Evolutionary conservation across 192 early-diverging fungal species (phyloP), one percentile per base, ranked within the genome.

Genomic region (Phycomyces blakesleeanus): DNA sequence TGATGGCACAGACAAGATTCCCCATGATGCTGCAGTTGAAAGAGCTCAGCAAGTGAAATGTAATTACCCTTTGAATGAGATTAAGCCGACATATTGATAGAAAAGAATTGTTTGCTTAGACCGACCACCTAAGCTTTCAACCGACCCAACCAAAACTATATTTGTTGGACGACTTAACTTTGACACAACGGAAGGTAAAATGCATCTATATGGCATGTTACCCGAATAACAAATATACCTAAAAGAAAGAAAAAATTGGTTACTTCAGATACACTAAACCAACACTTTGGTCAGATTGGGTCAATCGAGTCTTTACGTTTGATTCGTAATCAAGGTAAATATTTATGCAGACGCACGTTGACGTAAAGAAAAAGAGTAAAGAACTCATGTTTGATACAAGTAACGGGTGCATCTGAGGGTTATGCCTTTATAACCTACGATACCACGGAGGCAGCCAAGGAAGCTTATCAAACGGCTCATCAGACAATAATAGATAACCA

Each of bases 361-460:
- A 34, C 29, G 7, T 34, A 2, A 34, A 34, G 29, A 34, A 34
- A 5, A 20, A 39, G 21, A 18, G 21, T 38, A 42, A 42, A 57
- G 37, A 57, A 20, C 10, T 18, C 56, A 26, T 14, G 6, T 8
- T 34, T 58, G 29, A n/a, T n/a, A n/a, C 29, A 34, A 63, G 76
- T 78, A 16, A 74, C 72, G 34, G 76, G 76, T 0, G 21, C 57
- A 51, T 72, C 76, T 14, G 25, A 61, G 47, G 76, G 76, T 4
- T 78, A 78, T 59, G 76, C 64, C 14, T 78, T 78, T 55, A 49
- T 78, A 16, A 75, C 73, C 0, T 75, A 40, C 38, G 61, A 71
- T 21, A 59, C 56, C 3, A 15, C 24, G 5, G 22, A 47, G 12
- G 66, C 73, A 26, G 65, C 73, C 4, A 24, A 60, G 58, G 59